phyloP scores from a whole-genome alignment of 768 basidiomycete genomes.

The Lyophyllum atratum region DNA sequence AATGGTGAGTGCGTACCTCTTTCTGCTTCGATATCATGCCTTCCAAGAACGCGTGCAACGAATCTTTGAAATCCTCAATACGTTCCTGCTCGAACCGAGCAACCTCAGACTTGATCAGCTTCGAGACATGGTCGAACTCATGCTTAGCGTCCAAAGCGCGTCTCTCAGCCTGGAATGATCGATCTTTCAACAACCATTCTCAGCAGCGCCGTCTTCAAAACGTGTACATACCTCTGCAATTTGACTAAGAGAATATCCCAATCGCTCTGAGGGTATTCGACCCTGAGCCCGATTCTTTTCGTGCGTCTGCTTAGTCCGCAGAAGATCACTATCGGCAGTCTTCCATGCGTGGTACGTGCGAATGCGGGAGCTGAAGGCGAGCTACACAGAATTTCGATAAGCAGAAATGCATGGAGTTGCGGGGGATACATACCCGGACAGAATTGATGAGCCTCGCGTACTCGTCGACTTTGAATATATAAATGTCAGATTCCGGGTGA shows the following conservation, averaged over 20 bases:
- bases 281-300: constrained; percentile 85
- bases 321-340: constrained; percentile 70
- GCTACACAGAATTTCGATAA: constrained; percentile 38
- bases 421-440: constrained; percentile 62
- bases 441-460: constrained; percentile 90
- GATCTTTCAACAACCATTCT: not conserved
- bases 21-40: constrained; percentile 87
- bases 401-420: not conserved
- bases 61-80: constrained; percentile 88
- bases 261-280: constrained; percentile 65
- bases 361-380: constrained; percentile 87
- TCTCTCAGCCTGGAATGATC: constrained; percentile 69
- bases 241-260: constrained; percentile 73
- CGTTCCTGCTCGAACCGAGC: constrained; percentile 92
- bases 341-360: constrained; percentile 85
- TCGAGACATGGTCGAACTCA: constrained; percentile 89
- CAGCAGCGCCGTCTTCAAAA: not conserved
- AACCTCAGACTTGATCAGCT: constrained; percentile 87
- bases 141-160: constrained; percentile 79
- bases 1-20: constrained; percentile 48
- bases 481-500: not conserved
- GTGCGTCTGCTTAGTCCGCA: constrained; percentile 72
- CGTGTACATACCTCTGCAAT: constrained; percentile 69
- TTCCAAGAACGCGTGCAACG: constrained; percentile 81
- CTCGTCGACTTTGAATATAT: constrained; percentile 74